These are phyloP conservation scores for Globisporangium echinulatum DNA, from an alignment of 352 stramenopile genomes.

Conservation along the genomic window DNA sequence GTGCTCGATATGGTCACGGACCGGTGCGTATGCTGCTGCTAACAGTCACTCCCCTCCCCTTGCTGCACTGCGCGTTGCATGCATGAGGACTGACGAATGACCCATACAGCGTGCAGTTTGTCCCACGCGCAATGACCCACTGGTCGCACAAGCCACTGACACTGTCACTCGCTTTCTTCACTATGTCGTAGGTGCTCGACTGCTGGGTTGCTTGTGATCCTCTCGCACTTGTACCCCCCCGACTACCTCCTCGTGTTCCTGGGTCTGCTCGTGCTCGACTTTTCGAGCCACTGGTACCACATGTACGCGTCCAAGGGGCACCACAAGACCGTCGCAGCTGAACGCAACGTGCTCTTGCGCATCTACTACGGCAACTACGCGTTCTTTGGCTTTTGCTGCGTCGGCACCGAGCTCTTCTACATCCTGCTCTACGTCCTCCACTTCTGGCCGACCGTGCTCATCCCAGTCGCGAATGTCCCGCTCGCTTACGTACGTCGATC, in stretches of 20 bases:
- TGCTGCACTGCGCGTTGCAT: no score
- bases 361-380: slow-evolving; percentile 92
- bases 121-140: no score
- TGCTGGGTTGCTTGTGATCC: slow-evolving; percentile 91
- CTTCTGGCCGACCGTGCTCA: slow-evolving; percentile 60
- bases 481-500: slow-evolving; percentile 39
- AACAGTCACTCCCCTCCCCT: neutral
- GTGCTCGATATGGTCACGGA: slow-evolving; percentile 99
- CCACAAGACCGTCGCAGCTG: slow-evolving; percentile 91
- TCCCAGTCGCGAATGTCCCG: slow-evolving; percentile 47
- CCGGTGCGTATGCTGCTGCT: slow-evolving; percentile 26
- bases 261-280: slow-evolving; percentile 93
- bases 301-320: slow-evolving; percentile 94
- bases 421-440: slow-evolving; percentile 88
- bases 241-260: slow-evolving; percentile 77
- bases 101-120: no score
- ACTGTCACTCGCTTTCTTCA: neutral
- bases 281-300: slow-evolving; percentile 97
- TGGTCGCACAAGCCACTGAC: neutral
- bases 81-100: no score
- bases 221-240: slow-evolving; percentile 87
- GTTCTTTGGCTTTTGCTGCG: slow-evolving; percentile 92
- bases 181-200: slow-evolving; percentile 84
- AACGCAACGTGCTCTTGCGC: slow-evolving; percentile 92
- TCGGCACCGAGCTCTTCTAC: slow-evolving; percentile 90